Conservation (phyloP, 1,284 basidiomycete species). For the Moesziomyces parantarcticus region DNA sequence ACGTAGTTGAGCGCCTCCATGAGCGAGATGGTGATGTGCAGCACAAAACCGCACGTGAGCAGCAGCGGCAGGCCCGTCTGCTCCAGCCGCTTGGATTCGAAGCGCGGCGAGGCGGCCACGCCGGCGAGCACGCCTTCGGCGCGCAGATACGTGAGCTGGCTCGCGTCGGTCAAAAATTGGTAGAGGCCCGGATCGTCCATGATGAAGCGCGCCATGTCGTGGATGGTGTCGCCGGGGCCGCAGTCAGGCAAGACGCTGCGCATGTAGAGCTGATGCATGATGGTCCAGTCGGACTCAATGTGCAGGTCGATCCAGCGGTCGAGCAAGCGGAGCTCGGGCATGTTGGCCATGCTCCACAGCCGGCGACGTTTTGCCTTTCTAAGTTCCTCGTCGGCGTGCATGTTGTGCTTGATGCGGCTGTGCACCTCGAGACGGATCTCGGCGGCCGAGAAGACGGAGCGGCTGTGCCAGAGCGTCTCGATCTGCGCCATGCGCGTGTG, state of each 20-base stretch:
- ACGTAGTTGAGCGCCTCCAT: slow-evolving; percentile 12
- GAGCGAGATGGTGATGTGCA: slow-evolving; percentile 20
- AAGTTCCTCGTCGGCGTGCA: slow-evolving; percentile 7
- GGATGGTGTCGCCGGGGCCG: slow-evolving; percentile 1
- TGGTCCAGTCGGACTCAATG: slow-evolving; percentile 14
- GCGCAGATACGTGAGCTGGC: slow-evolving; percentile 2
- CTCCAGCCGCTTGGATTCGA: slow-evolving; percentile 10
- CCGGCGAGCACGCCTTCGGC: slow-evolving; percentile 11
- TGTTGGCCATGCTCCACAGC: slow-evolving; percentile 15
- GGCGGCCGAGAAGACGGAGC: slow-evolving; percentile 15
- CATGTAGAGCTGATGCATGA: slow-evolving; percentile 12
- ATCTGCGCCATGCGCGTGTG: slow-evolving; percentile 13
- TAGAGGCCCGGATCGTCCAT: slow-evolving; percentile 4
- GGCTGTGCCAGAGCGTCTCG: slow-evolving; percentile 22
- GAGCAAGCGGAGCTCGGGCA: slow-evolving; percentile 14
- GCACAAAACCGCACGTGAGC: slow-evolving; percentile 21
- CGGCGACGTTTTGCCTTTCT: slow-evolving; percentile 8
- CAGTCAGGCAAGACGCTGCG: slow-evolving; percentile 7
- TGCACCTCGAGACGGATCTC: slow-evolving; percentile 14
- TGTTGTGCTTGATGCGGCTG: slow-evolving; percentile 9
- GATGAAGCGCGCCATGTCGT: slow-evolving; percentile 6
- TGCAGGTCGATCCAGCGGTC: slow-evolving; percentile 26
- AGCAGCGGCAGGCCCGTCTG: slow-evolving; percentile 17
- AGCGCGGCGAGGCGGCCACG: slow-evolving; percentile 6
- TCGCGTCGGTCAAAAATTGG: background rate